Evolutionary conservation across 495 filamentous ascomycete species (phyloP).

Genomic region (Aspergillus olivimuriae): DNA sequence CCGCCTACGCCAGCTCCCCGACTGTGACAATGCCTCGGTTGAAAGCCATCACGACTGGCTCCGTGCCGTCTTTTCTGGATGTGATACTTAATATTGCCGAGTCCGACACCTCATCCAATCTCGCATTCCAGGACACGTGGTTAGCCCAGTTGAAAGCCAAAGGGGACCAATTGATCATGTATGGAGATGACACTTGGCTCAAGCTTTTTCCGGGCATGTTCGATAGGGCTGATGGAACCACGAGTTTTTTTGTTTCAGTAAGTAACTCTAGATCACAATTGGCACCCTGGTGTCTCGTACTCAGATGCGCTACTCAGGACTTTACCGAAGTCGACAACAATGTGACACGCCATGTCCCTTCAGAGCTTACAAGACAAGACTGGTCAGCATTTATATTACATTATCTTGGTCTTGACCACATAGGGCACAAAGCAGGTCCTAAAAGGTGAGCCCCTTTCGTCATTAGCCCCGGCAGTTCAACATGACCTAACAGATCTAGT

Average conservation of each 20-base stretch:
- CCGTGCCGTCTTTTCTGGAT: conserved; percentile 93
- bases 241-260: conserved; percentile 97
- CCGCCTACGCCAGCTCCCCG: conserved; percentile 89
- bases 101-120: conserved; percentile 78
- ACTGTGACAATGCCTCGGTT: conserved; percentile 98
- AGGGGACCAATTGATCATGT: conserved; percentile 78
- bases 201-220: conserved; percentile 92
- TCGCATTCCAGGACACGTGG: conserved; percentile 90
- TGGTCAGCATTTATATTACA: conserved; percentile 94
- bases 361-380: conserved; percentile 67
- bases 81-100: conserved; percentile 96
- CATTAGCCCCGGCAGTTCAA: neutral
- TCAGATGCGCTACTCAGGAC: conserved; percentile 62
- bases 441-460: conserved; percentile 47
- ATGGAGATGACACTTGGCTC: conserved; percentile 97
- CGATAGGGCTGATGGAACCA: conserved; percentile 79
- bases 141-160: conserved; percentile 82
- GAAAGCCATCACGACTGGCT: conserved; percentile 96
- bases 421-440: conserved; percentile 95
- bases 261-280: no score
- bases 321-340: conserved; percentile 98
- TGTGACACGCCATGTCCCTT: conserved; percentile 82
- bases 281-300: no score
- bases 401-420: conserved; percentile 94
- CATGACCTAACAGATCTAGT: conserved; percentile 35